Percentiles rank a stretch among this genome's conserved stretches.
These are phyloP conservation scores for Capsicum pubescens DNA, from an alignment of 257 asterid species.

Conservation along the genomic window DNA sequence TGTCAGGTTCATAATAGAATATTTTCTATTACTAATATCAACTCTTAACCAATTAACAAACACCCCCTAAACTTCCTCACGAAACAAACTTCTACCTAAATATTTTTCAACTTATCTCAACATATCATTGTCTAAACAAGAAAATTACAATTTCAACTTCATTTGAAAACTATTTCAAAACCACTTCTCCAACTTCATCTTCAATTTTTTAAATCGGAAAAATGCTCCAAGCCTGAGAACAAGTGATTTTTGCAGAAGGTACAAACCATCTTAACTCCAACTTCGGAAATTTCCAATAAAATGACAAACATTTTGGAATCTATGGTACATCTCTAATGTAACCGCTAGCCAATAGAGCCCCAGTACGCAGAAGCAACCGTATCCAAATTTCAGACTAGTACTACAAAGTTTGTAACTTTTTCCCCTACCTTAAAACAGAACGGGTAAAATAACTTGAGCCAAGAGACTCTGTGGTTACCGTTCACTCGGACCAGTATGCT, in stretches of 20 bases:
- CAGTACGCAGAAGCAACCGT: not conserved
- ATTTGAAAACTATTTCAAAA: not conserved
- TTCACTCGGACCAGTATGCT: constrained; percentile 3
- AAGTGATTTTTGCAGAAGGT: not conserved
- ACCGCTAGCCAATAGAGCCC: not conserved
- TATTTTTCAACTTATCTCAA: not conserved
- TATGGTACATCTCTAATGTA: constrained; percentile 9
- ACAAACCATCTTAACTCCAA: not conserved
- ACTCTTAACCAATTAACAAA: too few species aligned
- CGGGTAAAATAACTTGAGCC: not conserved
- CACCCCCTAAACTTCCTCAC: not conserved
- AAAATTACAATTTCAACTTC: not conserved
- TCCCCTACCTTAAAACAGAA: not conserved
- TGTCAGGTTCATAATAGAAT: too few species aligned
- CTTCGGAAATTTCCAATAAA: not conserved
- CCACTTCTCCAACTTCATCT: not conserved
- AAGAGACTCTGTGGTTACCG: not conserved
- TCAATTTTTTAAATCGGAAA: not conserved
- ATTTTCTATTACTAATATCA: too few species aligned
- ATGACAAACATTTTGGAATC: not conserved
- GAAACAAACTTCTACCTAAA: not conserved
- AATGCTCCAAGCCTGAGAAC: not conserved
- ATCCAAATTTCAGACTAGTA: not conserved
- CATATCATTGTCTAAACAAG: too few species aligned
- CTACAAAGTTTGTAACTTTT: not conserved